Conservation (phyloP, 495 filamentous ascomycete genomes). For the Durotheca rogersii region DNA sequence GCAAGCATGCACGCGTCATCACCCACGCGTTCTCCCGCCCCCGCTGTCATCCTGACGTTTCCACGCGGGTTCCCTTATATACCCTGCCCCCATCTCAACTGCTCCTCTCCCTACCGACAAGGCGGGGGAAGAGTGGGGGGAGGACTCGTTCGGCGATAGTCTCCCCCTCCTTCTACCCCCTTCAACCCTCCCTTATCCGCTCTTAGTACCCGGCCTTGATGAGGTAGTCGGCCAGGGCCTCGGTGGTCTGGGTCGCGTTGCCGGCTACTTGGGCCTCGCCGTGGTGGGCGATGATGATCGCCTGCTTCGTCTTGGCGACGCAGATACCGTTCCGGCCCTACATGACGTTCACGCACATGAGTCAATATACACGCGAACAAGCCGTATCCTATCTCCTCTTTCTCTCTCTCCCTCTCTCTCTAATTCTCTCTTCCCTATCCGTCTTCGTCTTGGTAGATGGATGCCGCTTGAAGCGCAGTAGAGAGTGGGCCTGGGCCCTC, state of each 20-base stretch:
- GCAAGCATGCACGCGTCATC: conserved; percentile 6
- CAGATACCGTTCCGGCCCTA: conserved; percentile 81
- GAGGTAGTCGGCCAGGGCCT: conserved; percentile 74
- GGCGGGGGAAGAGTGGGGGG: too few species aligned
- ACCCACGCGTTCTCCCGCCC: background rate
- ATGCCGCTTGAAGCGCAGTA: too few species aligned
- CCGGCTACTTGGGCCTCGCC: conserved; percentile 66
- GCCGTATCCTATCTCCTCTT: too few species aligned
- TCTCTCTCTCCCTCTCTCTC: background rate
- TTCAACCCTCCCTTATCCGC: too few species aligned
- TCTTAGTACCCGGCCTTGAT: conserved; percentile 67
- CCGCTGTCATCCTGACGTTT: conserved; percentile 9
- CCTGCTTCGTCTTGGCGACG: conserved; percentile 78
- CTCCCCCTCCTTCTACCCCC: too few species aligned
- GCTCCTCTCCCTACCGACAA: conserved; percentile 1
- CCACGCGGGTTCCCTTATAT: too few species aligned
- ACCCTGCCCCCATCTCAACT: conserved; percentile 2
- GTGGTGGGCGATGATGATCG: conserved; percentile 85
- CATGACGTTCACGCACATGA: background rate
- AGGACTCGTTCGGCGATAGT: too few species aligned
- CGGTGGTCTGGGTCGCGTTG: conserved; percentile 62
- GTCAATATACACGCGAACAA: too few species aligned
- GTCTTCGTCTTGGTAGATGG: too few species aligned
- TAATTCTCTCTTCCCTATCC: too few species aligned
- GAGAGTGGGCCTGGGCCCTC: too few species aligned